Percentiles rank a stretch among this genome's conserved stretches.
phyloP scores from a whole-genome alignment of 1,284 basidiomycete species.

The Rhodotorula mucilaginosa region DNA sequence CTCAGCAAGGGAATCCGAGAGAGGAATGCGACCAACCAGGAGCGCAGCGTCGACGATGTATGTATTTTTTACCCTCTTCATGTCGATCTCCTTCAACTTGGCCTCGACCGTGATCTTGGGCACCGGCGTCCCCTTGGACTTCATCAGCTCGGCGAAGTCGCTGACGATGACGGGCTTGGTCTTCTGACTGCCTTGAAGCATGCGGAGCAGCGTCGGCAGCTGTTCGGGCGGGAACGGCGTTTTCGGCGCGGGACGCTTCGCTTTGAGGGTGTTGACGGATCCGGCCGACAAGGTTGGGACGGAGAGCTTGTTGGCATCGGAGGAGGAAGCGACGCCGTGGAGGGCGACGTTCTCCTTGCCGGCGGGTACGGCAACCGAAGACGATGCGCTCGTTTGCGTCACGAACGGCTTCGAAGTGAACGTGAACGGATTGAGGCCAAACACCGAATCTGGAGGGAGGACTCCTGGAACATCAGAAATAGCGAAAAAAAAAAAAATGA shows the following conservation, averaged over 20 bases:
- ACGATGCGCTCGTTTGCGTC: not conserved
- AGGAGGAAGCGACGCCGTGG: not conserved
- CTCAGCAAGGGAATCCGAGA: not conserved
- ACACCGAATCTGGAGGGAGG: conserved; percentile 61
- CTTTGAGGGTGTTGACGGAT: conserved; percentile 11
- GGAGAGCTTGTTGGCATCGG: not conserved
- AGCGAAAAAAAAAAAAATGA: not conserved
- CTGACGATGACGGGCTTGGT: conserved; percentile 22
- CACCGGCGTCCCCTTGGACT: conserved; percentile 1
- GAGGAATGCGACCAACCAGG: not conserved
- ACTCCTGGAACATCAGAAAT: not conserved
- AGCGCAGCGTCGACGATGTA: conserved; percentile 2
- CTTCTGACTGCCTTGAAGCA: conserved; percentile 22
- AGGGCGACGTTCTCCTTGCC: conserved; percentile 25
- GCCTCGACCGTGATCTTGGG: conserved; percentile 24
- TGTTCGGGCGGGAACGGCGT: conserved; percentile 31
- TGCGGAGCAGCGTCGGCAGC: conserved; percentile 16
- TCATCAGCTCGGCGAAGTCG: conserved; percentile 16
- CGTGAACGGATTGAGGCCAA: conserved; percentile 72
- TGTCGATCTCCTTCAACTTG: conserved; percentile 18
- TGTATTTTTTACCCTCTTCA: conserved; percentile 33
- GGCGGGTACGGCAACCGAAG: not conserved
- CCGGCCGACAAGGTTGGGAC: not conserved
- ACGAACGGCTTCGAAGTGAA: conserved; percentile 59
- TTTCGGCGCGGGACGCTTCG: conserved; percentile 3